Evolutionary conservation across 441 rosid genomes (phyloP).

Genomic region (Populus trichocarpa): DNA sequence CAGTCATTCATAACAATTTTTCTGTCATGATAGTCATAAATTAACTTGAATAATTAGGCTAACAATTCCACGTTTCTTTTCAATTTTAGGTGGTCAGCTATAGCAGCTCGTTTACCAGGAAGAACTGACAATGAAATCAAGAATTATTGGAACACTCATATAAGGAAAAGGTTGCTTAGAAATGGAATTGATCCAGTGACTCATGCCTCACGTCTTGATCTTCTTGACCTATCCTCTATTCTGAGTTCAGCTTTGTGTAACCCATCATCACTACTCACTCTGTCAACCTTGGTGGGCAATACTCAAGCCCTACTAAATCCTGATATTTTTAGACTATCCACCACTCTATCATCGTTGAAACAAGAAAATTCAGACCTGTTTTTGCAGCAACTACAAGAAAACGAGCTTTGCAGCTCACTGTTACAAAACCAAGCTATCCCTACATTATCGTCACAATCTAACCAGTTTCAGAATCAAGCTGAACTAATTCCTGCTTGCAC

Average conservation of each 20-base stretch:
- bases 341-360: constrained; percentile 40
- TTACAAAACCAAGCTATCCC: constrained; percentile 22
- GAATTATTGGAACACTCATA: constrained; percentile 94
- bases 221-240: constrained; percentile 60
- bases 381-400: constrained; percentile 36
- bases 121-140: constrained; percentile 92
- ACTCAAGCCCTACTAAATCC: constrained; percentile 49
- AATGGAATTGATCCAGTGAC: constrained; percentile 91
- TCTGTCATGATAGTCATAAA: neutral
- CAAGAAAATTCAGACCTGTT: constrained; percentile 45
- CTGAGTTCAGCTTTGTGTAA: constrained; percentile 42
- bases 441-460: constrained; percentile 14
- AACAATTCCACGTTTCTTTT: neutral
- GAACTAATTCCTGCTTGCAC: constrained; percentile 29
- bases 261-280: constrained; percentile 37
- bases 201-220: constrained; percentile 76
- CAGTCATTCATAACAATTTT: neutral
- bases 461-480: constrained; percentile 25
- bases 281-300: constrained; percentile 37
- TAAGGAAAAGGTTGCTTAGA: constrained; percentile 69
- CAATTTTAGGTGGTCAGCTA: constrained; percentile 82
- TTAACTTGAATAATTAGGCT: neutral
- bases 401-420: constrained; percentile 25
- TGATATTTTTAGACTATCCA: constrained; percentile 36
- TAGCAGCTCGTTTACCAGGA: constrained; percentile 90